Evolutionary conservation across 306 rosid genomes (phyloP), one percentile per base, ranked within the genome.

Genomic region (Vachellia pachyceras): DNA sequence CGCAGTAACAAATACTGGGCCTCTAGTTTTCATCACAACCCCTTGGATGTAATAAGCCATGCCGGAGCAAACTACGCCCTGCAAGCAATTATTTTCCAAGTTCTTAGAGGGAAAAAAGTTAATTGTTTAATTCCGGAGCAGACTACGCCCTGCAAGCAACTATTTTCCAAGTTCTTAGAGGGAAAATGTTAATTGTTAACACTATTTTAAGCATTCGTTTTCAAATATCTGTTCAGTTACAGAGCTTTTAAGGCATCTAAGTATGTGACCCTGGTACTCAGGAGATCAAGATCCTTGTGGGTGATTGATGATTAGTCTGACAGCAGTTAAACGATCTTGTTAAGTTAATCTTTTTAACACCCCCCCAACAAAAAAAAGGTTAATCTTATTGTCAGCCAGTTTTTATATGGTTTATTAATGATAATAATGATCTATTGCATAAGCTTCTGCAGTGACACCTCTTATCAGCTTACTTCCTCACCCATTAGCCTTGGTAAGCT

Each of bases 1-100:
- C 6, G 99, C 90, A 54, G 99, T 96, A 10, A 96, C 94, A 69
- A 90, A 96, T 10, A 96, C 97, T 17, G 99, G 98, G 20, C 99
- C 99, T 90, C 93, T 89, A 36, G 81, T 84, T 85, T 86, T 84
- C 94, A 93, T 88, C 35, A 96, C 91, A 11, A 92, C 45, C 82
- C 99, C 99, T 88, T 95, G 99, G 73, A 95, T 82, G 87, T 93
- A 95, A 80, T 91, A 93, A 77, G 90, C 84, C 35, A 95, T 52
- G 33, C 94, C 99, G 0, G 98, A 91, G 67, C 94, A 84, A 1
- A 90, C 76, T 76, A 95, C 75, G 7, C 94, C 99, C 99, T 95
- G 92, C 79, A 86, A 15, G 9, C 39, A 18, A 70, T 33, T n/a
- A 72, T 29, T 57, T 35, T 33, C 29, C 17, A 33, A 17, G 69